Percentiles rank a stretch among this genome's conserved stretches.
phyloP scores from a whole-genome alignment of 176 grass and related monocot species.

The Guadua angustifolia region DNA sequence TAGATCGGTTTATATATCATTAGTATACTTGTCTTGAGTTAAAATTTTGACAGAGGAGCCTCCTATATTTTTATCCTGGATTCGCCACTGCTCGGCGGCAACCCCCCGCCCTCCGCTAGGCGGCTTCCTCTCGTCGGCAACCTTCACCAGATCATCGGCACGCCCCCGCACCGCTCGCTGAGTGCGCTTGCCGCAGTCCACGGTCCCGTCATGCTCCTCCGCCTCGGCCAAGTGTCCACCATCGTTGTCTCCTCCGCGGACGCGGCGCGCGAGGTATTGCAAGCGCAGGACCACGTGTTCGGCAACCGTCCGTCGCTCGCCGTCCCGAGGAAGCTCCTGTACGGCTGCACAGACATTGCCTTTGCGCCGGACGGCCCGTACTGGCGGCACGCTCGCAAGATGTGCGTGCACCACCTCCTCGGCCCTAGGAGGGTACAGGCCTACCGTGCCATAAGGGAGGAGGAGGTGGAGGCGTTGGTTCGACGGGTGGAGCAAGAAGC shows the following conservation, averaged over 20 bases:
- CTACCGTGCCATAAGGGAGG: background rate
- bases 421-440: background rate
- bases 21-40: too few species aligned
- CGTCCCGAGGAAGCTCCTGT: constrained; percentile 1
- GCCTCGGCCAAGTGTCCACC: background rate
- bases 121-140: constrained; percentile 15
- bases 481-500: background rate
- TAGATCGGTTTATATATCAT: too few species aligned
- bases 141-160: constrained; percentile 9
- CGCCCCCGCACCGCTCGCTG: background rate
- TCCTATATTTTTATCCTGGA: too few species aligned
- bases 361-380: constrained; percentile 10
- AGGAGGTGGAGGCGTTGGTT: background rate
- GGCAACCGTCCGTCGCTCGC: background rate
- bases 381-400: constrained; percentile 9
- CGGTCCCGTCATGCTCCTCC: constrained; percentile 22
- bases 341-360: constrained; percentile 29
- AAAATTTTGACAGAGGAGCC: too few species aligned
- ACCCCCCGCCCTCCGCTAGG: background rate
- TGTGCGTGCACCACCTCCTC: constrained; percentile 24
- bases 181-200: background rate
- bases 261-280: constrained; percentile 29
- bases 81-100: too few species aligned
- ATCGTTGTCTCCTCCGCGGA: background rate
- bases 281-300: constrained; percentile 29